A percentile compares a stretch with the other conserved stretches of the same genome.
phyloP scores from a whole-genome alignment of 1,284 basidiomycete species.

The Sparassis latifolia region DNA sequence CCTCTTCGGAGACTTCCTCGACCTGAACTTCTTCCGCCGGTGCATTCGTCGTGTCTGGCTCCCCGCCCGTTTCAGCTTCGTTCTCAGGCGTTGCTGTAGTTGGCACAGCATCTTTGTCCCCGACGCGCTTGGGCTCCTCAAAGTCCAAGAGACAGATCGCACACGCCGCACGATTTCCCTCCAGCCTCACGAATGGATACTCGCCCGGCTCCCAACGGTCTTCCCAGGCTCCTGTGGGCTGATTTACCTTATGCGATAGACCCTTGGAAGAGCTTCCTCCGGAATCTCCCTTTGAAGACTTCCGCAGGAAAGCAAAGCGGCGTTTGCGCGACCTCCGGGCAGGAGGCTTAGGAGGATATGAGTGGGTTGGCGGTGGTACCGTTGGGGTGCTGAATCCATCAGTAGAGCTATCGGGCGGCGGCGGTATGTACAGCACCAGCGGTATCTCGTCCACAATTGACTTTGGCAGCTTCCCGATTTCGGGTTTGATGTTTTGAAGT shows the following conservation, averaged over 20 bases:
- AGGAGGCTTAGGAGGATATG: slow-evolving; percentile 49
- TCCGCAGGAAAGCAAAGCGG: slow-evolving; percentile 44
- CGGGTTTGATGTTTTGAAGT: slow-evolving; percentile 68
- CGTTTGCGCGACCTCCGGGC: slow-evolving; percentile 27
- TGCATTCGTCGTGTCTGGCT: slow-evolving; percentile 5
- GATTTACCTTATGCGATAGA: slow-evolving; percentile 21
- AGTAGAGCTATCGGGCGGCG: slow-evolving; percentile 48
- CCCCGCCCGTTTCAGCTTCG: slow-evolving; percentile 4
- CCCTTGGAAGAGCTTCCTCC: slow-evolving; percentile 12
- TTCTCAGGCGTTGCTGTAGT: slow-evolving; percentile 6
- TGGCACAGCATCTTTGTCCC: slow-evolving; percentile 11
- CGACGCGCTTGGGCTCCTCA: slow-evolving; percentile 53
- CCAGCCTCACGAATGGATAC: slow-evolving; percentile 62
- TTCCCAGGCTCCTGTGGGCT: slow-evolving; percentile 35
- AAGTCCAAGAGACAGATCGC: slow-evolving; percentile 81
- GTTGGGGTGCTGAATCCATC: slow-evolving; percentile 25
- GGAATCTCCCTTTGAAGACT: slow-evolving; percentile 11
- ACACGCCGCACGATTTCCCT: slow-evolving; percentile 74
- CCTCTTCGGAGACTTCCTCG: slow-evolving; percentile 35
- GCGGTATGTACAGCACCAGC: slow-evolving; percentile 75
- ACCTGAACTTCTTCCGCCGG: slow-evolving; percentile 26
- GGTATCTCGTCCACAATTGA: slow-evolving; percentile 69
- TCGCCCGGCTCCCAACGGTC: slow-evolving; percentile 46
- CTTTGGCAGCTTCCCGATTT: slow-evolving; percentile 66
- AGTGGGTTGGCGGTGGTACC: slow-evolving; percentile 38